phyloP scores from a whole-genome alignment of 495 filamentous ascomycete genomes.

The Daldinia vernicosa region DNA sequence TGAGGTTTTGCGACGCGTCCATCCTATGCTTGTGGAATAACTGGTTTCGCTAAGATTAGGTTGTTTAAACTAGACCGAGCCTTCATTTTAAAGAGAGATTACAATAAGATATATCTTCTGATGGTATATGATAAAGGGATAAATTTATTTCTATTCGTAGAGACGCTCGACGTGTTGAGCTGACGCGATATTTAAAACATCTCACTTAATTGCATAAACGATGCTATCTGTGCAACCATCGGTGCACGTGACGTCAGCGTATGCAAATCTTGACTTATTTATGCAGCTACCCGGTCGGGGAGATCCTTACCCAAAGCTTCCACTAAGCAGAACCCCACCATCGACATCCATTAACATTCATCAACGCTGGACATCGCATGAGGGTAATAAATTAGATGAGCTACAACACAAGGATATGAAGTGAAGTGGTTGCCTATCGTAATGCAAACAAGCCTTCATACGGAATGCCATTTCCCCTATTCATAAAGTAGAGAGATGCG shows the following conservation, averaged over 20 bases:
- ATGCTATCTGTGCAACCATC: constrained; percentile 2
- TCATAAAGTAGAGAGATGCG: constrained; percentile 23
- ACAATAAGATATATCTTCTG: not conserved
- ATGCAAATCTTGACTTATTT: not conserved
- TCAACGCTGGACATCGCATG: not conserved
- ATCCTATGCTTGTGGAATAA: too few relatives aligned
- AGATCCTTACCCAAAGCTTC: constrained; percentile 11
- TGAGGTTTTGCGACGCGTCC: not conserved
- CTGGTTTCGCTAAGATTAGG: too few relatives aligned
- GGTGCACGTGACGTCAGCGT: constrained; percentile 31
- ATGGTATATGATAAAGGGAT: not conserved
- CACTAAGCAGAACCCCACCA: not conserved
- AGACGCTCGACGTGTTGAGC: not conserved
- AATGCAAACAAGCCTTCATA: not conserved
- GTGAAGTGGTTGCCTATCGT: not conserved
- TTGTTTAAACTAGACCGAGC: too few relatives aligned
- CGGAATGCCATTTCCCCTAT: not conserved
- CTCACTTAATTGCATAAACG: not conserved
- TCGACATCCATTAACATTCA: not conserved
- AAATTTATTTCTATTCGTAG: not conserved
- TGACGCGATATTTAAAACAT: not conserved
- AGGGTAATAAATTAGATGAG: not conserved
- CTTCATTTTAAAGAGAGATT: not conserved
- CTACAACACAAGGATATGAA: constrained; percentile 8
- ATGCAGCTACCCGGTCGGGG: not conserved